A percentile compares a stretch with the other conserved stretches of the same genome.
These are phyloP conservation scores for Kwoniella botswanensis DNA, from an alignment of 768 basidiomycete genomes.

Conservation along the genomic window DNA sequence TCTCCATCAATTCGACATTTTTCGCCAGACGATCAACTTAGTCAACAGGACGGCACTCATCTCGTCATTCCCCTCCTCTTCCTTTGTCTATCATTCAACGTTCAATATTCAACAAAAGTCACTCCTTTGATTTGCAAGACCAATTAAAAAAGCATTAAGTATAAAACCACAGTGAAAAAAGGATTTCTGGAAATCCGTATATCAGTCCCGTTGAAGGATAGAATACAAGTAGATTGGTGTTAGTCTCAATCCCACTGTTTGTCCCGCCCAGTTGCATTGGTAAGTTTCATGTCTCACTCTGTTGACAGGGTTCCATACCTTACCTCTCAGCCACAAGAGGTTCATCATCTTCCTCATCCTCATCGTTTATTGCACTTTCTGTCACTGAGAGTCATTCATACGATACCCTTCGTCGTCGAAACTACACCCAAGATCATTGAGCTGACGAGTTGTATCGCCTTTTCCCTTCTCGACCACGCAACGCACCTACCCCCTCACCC, in stretches of 20 bases:
- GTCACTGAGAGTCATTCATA: not conserved
- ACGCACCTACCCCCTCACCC: slow-evolving; percentile 6
- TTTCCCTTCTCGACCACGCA: not conserved
- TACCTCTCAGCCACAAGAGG: not conserved
- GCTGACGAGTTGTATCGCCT: not conserved
- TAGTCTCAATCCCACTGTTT: not conserved
- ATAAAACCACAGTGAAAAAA: not conserved
- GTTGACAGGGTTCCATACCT: slow-evolving; percentile 2
- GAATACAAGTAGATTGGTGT: not conserved
- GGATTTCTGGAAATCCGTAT: slow-evolving; percentile 19
- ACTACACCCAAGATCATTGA: not conserved
- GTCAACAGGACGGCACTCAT: slow-evolving; percentile 12
- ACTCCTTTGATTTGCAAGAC: not conserved
- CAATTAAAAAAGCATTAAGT: not conserved
- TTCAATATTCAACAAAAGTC: slow-evolving; percentile 1
- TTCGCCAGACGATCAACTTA: not conserved
- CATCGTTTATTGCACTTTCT: not conserved
- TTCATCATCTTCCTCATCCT: too few species aligned
- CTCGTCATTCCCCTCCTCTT: slow-evolving; percentile 11
- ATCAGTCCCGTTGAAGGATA: not conserved
- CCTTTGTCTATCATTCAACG: not conserved
- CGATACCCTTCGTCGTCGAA: not conserved
- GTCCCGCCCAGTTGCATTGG: slow-evolving; percentile 22
- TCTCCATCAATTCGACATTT: not conserved
- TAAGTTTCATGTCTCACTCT: slow-evolving; percentile 25